Conservation (phyloP, 352 stramenopile species). For the Pythium grandisporangium region DNA sequence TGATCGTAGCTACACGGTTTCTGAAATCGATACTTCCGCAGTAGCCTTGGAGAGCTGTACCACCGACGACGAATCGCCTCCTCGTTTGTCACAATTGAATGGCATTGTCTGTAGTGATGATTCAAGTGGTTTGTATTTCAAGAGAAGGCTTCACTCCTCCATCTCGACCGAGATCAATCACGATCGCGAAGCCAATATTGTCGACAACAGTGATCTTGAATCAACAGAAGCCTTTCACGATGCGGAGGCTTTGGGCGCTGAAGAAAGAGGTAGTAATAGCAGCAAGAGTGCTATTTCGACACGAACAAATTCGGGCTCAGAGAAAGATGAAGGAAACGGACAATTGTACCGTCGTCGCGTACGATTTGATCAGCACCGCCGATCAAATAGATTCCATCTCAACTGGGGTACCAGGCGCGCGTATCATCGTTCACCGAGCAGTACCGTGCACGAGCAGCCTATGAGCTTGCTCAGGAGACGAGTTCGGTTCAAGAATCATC, state of each 20-base stretch:
- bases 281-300: conserved; percentile 14
- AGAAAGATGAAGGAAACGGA: conserved; percentile 9
- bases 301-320: conserved; percentile 15
- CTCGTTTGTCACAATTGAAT: too few relatives aligned
- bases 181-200: too few relatives aligned
- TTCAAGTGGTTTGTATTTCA: too few relatives aligned
- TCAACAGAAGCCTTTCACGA: conserved; percentile 7
- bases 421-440: background rate
- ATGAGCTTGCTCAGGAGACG: conserved; percentile 26
- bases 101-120: too few relatives aligned
- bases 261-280: conserved; percentile 3
- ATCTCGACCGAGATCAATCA: too few relatives aligned
- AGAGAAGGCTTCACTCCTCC: too few relatives aligned
- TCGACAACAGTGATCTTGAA: conserved; percentile 16
- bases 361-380: conserved; percentile 15
- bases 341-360: conserved; percentile 1
- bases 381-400: conserved; percentile 12
- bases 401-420: too few relatives aligned
- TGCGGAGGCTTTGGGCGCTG: background rate
- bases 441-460: conserved; percentile 12
- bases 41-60: too few relatives aligned
- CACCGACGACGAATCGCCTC: too few relatives aligned
- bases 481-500: conserved; percentile 34
- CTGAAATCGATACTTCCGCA: too few relatives aligned
- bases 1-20: background rate